phyloP scores from a whole-genome alignment of 441 rosid species.

The Pelargonium myrrhifolium region DNA sequence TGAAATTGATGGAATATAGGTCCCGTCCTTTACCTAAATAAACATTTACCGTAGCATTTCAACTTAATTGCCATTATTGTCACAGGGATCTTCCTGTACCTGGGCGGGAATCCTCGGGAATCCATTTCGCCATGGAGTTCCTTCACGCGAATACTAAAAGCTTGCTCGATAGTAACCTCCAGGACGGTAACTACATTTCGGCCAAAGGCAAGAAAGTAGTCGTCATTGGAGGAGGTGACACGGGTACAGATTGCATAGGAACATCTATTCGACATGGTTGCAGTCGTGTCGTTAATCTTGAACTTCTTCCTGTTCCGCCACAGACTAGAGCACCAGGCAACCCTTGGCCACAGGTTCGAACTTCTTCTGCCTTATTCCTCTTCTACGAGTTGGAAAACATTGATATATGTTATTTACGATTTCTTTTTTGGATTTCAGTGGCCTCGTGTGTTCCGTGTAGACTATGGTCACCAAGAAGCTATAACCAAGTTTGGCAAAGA shows the following conservation, averaged over 20 bases:
- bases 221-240: slow-evolving; percentile 99
- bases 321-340: slow-evolving; percentile 83
- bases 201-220: slow-evolving; percentile 94
- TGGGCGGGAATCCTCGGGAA: slow-evolving; percentile 78
- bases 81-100: slow-evolving; percentile 98
- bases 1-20: background rate
- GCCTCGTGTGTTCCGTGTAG: slow-evolving; percentile 94
- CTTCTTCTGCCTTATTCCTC: background rate
- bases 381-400: background rate
- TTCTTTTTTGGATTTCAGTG: slow-evolving; percentile 43
- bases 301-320: slow-evolving; percentile 96
- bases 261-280: slow-evolving; percentile 99
- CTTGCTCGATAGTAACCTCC: slow-evolving; percentile 78
- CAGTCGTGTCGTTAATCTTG: slow-evolving; percentile 65
- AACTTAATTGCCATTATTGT: slow-evolving; percentile 11
- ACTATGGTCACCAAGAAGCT: slow-evolving; percentile 99
- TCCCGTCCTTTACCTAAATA: background rate
- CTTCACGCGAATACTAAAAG: slow-evolving; percentile 97
- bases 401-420: background rate
- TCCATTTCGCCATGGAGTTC: slow-evolving; percentile 98
- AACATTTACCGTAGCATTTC: background rate
- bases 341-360: slow-evolving; percentile 98
- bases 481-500: slow-evolving; percentile 80
- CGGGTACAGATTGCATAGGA: slow-evolving; percentile 99
- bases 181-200: slow-evolving; percentile 83